Evolutionary conservation across 192 early-diverging fungal genomes (phyloP).

Genomic region (Paraglomus brasilianum): DNA sequence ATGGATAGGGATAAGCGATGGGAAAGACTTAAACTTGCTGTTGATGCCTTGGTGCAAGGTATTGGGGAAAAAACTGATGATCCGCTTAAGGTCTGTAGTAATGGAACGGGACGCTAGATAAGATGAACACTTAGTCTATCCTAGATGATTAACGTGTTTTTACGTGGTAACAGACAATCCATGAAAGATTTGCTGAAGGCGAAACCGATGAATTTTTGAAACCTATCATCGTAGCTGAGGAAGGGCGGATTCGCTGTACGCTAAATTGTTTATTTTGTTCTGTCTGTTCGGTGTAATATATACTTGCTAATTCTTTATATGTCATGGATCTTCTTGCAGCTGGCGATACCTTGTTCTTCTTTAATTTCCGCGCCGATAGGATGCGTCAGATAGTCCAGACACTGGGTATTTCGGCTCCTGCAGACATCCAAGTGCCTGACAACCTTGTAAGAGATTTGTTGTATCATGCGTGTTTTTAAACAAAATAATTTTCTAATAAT

Average conservation of each 20-base stretch:
- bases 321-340: constrained; percentile 54
- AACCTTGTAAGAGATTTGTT: constrained; percentile 58
- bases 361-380: constrained; percentile 98
- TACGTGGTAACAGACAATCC: constrained; percentile 56
- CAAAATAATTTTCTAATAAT: constrained; percentile 10
- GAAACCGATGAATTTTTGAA: constrained; percentile 99
- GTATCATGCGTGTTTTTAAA: not conserved
- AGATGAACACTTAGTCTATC: constrained; percentile 4
- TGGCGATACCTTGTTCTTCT: constrained; percentile 92
- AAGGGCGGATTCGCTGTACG: constrained; percentile 65
- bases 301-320: not conserved
- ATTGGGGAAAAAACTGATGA: constrained; percentile 71
- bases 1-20: constrained; percentile 99
- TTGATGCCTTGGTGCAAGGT: constrained; percentile 83
- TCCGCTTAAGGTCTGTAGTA: constrained; percentile 53
- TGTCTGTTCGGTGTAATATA: not conserved
- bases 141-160: not conserved
- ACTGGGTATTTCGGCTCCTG: constrained; percentile 81
- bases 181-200: constrained; percentile 82
- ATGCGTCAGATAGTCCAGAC: constrained; percentile 92
- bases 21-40: constrained; percentile 95
- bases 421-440: constrained; percentile 76
- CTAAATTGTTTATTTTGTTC: constrained; percentile 1
- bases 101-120: constrained; percentile 28
- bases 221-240: constrained; percentile 86